Conservation (phyloP, 495 filamentous ascomycete genomes). For the Penicillium coprophilum region DNA sequence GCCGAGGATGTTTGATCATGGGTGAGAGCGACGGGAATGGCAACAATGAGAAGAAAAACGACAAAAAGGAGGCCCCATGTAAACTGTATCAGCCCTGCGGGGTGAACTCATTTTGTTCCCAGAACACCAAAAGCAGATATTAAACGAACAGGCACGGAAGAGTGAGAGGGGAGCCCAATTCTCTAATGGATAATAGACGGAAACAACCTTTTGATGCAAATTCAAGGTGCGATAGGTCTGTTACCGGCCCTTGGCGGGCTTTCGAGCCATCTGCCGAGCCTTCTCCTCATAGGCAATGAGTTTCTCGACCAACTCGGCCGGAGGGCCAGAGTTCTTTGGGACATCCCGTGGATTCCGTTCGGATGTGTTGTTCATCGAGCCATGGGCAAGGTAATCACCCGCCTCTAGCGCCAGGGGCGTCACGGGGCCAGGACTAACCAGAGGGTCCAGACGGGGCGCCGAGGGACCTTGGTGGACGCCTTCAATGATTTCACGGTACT, state of each 20-base stretch:
- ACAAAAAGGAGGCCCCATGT: constrained; percentile 12
- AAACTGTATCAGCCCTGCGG: constrained; percentile 1
- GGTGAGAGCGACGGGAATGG: constrained; percentile 23
- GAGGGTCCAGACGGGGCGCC: constrained; percentile 64
- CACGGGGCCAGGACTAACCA: constrained; percentile 74
- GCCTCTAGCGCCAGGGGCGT: constrained; percentile 71
- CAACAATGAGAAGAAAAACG: constrained; percentile 10
- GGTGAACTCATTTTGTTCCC: constrained; percentile 16
- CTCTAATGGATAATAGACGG: background rate
- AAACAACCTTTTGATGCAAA: constrained; percentile 8
- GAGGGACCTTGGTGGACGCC: constrained; percentile 45
- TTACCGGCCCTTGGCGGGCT: constrained; percentile 37
- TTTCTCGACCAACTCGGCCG: constrained; percentile 39
- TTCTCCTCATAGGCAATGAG: constrained; percentile 43
- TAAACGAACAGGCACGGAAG: constrained; percentile 6
- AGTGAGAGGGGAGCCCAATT: background rate
- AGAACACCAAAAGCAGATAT: constrained; percentile 16
- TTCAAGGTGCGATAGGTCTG: background rate
- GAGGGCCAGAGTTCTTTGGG: constrained; percentile 20
- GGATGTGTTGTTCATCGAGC: constrained; percentile 26
- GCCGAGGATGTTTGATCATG: constrained; percentile 1
- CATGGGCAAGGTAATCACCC: constrained; percentile 52
- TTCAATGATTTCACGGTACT: constrained; percentile 43
- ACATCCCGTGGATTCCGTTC: constrained; percentile 26
- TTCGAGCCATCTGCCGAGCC: constrained; percentile 35